A percentile compares a stretch with the other conserved stretches of the same genome.
Evolutionary conservation across 1,284 basidiomycete genomes (phyloP).

Genomic region (Heliocybe sulcata): DNA sequence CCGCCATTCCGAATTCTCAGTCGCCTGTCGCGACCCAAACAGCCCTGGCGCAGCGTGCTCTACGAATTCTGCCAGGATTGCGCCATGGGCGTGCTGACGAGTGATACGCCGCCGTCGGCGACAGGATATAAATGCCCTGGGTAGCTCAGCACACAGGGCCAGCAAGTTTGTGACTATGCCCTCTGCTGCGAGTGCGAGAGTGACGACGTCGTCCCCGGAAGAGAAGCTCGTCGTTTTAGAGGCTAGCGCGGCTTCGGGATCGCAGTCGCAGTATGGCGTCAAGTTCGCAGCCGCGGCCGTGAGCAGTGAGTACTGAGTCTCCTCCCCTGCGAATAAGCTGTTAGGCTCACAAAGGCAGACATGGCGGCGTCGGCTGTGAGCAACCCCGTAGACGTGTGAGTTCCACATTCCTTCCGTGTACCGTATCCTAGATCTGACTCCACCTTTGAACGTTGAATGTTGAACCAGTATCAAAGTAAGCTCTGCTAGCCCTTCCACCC

Average conservation of each 20-base stretch:
- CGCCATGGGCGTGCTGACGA: background rate
- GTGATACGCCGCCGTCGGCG: background rate
- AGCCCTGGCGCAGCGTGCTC: background rate
- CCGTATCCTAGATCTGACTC: background rate
- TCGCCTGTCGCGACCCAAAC: background rate
- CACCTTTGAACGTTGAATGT: background rate
- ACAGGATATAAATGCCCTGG: background rate
- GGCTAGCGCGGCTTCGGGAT: background rate
- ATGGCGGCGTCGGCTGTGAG: slow-evolving; percentile 29
- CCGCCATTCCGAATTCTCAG: background rate
- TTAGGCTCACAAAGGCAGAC: slow-evolving; percentile 14
- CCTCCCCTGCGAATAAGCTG: background rate
- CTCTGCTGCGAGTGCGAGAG: background rate
- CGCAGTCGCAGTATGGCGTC: slow-evolving; percentile 5
- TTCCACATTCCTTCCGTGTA: background rate
- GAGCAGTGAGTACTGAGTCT: slow-evolving; percentile 8
- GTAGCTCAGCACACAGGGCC: background rate
- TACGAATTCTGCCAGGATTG: background rate
- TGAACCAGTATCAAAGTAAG: slow-evolving; percentile 18
- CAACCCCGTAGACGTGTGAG: slow-evolving; percentile 30
- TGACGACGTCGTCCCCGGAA: background rate
- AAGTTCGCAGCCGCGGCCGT: slow-evolving; percentile 10
- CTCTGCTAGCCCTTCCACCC: no score
- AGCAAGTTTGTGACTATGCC: no score
- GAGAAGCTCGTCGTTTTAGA: background rate